phyloP scores from a whole-genome alignment of 2,329 filamentous ascomycete species.

The Apiospora hydei region DNA sequence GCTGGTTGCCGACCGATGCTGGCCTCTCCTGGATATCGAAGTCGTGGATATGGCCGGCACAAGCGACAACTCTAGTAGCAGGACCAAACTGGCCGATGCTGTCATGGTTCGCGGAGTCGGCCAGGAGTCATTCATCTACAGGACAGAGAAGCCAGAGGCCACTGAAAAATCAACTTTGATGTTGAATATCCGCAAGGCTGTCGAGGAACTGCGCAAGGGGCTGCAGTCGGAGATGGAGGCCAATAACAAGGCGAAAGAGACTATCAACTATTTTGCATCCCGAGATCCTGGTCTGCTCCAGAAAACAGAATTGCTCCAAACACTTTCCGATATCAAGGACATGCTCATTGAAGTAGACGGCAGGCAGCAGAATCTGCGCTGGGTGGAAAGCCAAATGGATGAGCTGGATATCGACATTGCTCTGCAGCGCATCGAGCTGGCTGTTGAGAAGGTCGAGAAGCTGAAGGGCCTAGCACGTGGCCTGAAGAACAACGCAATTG shows the following conservation, averaged over 20 bases:
- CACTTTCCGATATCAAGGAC: constrained; percentile 79
- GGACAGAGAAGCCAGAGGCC: constrained; percentile 82
- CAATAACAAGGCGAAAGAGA: constrained; percentile 83
- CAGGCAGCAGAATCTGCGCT: constrained; percentile 93
- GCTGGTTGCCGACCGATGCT: constrained; percentile 91
- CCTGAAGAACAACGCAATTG: constrained; percentile 84
- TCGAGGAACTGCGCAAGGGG: constrained; percentile 88
- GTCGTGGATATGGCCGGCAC: constrained; percentile 84
- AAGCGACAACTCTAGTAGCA: constrained; percentile 61
- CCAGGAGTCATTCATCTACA: constrained; percentile 92
- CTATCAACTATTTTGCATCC: constrained; percentile 84
- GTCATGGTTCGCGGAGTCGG: constrained; percentile 89
- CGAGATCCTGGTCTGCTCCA: constrained; percentile 79
- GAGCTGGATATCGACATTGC: constrained; percentile 96
- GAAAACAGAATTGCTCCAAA: constrained; percentile 82
- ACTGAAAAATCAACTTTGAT: constrained; percentile 82
- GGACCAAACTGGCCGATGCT: constrained; percentile 78
- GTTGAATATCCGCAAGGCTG: constrained; percentile 88
- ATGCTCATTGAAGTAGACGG: constrained; percentile 96
- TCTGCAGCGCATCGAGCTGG: constrained; percentile 84
- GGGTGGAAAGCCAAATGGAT: constrained; percentile 95
- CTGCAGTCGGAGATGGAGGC: constrained; percentile 87
- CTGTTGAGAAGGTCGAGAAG: constrained; percentile 85
- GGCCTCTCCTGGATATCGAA: constrained; percentile 91
- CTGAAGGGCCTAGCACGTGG: constrained; percentile 80